Percentiles rank a stretch among this genome's conserved stretches.
phyloP scores from a whole-genome alignment of 75 land plant genomes.

The Picea glauca region DNA sequence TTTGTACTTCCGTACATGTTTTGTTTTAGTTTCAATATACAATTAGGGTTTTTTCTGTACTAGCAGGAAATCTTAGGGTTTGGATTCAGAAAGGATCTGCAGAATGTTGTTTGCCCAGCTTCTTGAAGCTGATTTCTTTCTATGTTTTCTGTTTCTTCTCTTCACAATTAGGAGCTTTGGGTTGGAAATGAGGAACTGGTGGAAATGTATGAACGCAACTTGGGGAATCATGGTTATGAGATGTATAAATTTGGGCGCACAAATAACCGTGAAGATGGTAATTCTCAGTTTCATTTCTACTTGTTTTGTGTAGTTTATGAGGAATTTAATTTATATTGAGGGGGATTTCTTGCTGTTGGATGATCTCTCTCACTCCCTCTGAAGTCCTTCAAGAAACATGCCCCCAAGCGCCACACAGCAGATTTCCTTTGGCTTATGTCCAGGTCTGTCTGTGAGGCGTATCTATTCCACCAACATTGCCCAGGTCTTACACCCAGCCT shows the following conservation, averaged over 20 bases:
- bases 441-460: too few relatives aligned
- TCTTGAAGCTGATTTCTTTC: not conserved
- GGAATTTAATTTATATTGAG: not conserved
- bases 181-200: constrained; percentile 81
- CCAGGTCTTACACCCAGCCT: too few relatives aligned
- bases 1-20: not conserved
- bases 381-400: too few relatives aligned
- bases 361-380: not conserved
- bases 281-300: not conserved
- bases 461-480: too few relatives aligned
- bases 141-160: too few relatives aligned
- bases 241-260: constrained; percentile 66
- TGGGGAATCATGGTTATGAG: constrained; percentile 57
- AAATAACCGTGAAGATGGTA: constrained; percentile 85
- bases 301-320: not conserved
- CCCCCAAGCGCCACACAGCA: too few relatives aligned
- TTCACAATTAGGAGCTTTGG: constrained; percentile 73
- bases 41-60: constrained; percentile 5
- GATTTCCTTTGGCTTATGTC: too few relatives aligned
- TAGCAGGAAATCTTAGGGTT: not conserved
- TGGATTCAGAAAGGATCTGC: not conserved
- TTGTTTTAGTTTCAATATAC: not conserved
- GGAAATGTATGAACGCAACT: constrained; percentile 62
- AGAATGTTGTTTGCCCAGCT: not conserved
- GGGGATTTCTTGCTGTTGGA: not conserved